phyloP scores from a whole-genome alignment of 2,329 filamentous ascomycete genomes.

The Monosporascus ibericus region DNA sequence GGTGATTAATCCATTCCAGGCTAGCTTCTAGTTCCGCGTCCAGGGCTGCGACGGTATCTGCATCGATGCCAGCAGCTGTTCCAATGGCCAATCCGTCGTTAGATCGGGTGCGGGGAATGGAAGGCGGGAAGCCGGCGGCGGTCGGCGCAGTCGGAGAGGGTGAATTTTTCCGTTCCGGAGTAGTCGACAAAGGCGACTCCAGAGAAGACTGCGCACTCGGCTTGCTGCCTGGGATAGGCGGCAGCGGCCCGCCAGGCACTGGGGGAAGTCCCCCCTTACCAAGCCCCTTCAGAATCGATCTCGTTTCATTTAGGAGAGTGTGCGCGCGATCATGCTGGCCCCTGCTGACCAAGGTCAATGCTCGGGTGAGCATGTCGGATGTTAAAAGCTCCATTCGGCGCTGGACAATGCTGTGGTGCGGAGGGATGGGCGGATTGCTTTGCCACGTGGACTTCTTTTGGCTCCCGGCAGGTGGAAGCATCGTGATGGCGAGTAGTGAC shows the following conservation, averaged over 20 bases:
- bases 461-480: slow-evolving; percentile 66
- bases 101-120: slow-evolving; percentile 46
- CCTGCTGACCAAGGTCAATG: slow-evolving; percentile 81
- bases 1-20: slow-evolving; percentile 96
- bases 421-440: slow-evolving; percentile 76
- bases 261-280: slow-evolving; percentile 92
- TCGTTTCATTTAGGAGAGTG: slow-evolving; percentile 85
- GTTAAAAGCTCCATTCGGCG: slow-evolving; percentile 95
- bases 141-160: slow-evolving; percentile 46
- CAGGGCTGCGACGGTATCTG: slow-evolving; percentile 73
- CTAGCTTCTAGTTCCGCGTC: slow-evolving; percentile 87
- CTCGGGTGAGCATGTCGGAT: slow-evolving; percentile 93
- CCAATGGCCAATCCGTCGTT: slow-evolving; percentile 52
- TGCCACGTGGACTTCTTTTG: slow-evolving; percentile 61
- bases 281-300: slow-evolving; percentile 90
- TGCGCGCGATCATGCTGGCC: slow-evolving; percentile 92
- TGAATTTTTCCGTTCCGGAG: slow-evolving; percentile 49
- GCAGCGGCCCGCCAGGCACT: slow-evolving; percentile 37
- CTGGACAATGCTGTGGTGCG: slow-evolving; percentile 91
- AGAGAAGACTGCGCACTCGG: slow-evolving; percentile 40
- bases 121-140: slow-evolving; percentile 31
- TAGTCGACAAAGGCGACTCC: slow-evolving; percentile 23
- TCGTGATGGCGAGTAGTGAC: slow-evolving; percentile 88
- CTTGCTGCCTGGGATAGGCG: slow-evolving; percentile 25
- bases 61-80: slow-evolving; percentile 68